Percentiles rank a stretch among this genome's conserved stretches.
These are phyloP conservation scores for Botrytis aclada DNA, from an alignment of 2,329 filamentous ascomycete genomes.

Conservation along the genomic window DNA sequence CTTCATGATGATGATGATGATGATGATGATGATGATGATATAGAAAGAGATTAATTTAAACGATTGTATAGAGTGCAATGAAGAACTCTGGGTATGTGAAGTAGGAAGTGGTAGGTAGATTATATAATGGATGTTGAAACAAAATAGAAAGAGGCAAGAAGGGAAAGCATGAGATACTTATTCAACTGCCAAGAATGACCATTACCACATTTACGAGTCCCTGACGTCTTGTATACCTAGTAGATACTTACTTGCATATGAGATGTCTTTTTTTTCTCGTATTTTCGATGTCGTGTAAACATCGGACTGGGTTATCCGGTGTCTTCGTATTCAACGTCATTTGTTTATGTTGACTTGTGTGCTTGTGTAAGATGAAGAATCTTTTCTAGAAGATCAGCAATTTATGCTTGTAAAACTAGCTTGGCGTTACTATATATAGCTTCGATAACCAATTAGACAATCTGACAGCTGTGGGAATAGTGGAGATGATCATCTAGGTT, in stretches of 20 bases:
- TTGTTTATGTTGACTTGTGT: neutral
- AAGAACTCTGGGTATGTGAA: neutral
- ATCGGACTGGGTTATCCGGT: conserved; percentile 1
- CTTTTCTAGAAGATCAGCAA: conserved; percentile 10
- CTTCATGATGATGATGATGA: conserved; percentile 27
- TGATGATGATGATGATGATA: conserved; percentile 21
- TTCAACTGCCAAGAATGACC: conserved; percentile 10
- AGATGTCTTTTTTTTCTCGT: conserved; percentile 2
- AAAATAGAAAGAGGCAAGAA: neutral
- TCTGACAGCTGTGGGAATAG: neutral
- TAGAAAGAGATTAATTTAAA: conserved; percentile 7
- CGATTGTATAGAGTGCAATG: conserved; percentile 13
- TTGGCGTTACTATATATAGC: conserved; percentile 13
- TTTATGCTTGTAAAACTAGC: neutral
- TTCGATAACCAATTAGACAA: neutral
- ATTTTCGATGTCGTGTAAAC: neutral
- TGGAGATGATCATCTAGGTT: neutral
- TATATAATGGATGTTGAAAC: neutral
- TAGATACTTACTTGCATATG: conserved; percentile 1
- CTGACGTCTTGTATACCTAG: neutral
- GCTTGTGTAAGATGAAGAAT: neutral
- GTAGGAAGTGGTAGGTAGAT: neutral
- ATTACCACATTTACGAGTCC: neutral
- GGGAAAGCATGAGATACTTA: conserved; percentile 12
- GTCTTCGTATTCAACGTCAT: conserved; percentile 8